Conservation (phyloP, 2,329 filamentous ascomycete species). For the Didymella segeticola region DNA sequence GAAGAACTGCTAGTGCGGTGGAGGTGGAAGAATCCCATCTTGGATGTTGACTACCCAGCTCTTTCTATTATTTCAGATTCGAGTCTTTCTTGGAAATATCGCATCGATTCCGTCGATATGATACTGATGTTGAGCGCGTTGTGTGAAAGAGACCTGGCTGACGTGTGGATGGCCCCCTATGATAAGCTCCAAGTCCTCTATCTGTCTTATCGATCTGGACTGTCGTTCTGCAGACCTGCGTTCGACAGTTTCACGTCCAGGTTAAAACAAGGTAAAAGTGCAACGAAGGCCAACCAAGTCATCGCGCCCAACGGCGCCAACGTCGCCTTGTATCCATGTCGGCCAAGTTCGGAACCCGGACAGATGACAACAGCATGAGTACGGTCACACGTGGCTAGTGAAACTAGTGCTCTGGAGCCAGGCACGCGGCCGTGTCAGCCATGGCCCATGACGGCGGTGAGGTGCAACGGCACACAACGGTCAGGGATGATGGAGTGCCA, state of each 20-base stretch:
- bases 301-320: slow-evolving; percentile 1
- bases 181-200: neutral
- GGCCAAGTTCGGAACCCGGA: slow-evolving; percentile 7
- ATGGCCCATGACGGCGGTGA: slow-evolving; percentile 10
- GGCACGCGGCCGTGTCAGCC: slow-evolving; percentile 19
- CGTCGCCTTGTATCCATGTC: slow-evolving; percentile 9
- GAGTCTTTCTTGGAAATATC: neutral
- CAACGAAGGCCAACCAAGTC: slow-evolving; percentile 3
- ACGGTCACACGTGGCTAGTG: slow-evolving; percentile 17
- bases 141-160: neutral
- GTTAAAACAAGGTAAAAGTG: neutral
- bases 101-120: neutral
- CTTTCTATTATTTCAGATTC: neutral
- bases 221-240: neutral
- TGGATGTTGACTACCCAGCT: neutral
- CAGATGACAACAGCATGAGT: slow-evolving; percentile 13
- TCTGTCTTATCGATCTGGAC: neutral
- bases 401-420: slow-evolving; percentile 4
- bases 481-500: neutral
- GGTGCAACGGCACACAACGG: slow-evolving; percentile 2
- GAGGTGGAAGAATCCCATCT: slow-evolving; percentile 15
- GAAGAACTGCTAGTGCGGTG: slow-evolving; percentile 5
- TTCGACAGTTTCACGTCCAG: slow-evolving; percentile 1
- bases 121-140: neutral
- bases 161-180: neutral